Evolutionary conservation across 495 filamentous ascomycete species (phyloP).

Genomic region (Aspergillus campestris): DNA sequence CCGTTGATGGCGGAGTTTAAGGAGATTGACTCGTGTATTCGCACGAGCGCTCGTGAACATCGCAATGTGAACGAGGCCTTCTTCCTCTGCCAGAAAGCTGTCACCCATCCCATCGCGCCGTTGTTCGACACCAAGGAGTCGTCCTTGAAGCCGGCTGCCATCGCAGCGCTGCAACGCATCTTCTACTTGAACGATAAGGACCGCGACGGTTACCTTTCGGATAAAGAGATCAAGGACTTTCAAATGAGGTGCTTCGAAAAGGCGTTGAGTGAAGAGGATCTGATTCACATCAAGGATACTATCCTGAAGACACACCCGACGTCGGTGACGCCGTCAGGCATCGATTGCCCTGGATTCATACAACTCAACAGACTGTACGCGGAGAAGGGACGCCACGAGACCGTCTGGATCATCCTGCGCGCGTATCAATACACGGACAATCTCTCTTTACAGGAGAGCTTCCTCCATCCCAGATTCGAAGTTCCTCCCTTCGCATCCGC

Average conservation of each 20-base stretch:
- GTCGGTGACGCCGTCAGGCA: conserved; percentile 61
- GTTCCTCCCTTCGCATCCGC: conserved; percentile 86
- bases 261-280: conserved; percentile 64
- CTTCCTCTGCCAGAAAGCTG: conserved; percentile 96
- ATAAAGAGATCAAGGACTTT: conserved; percentile 83
- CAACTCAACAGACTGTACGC: conserved; percentile 90
- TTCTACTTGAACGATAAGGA: conserved; percentile 97
- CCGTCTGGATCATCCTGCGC: conserved; percentile 92
- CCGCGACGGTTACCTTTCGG: conserved; percentile 88
- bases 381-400: conserved; percentile 96
- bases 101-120: conserved; percentile 93
- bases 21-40: conserved; percentile 95
- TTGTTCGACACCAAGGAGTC: conserved; percentile 93
- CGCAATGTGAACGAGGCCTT: conserved; percentile 96
- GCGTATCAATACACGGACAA: conserved; percentile 96
- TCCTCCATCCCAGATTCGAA: conserved; percentile 90
- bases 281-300: conserved; percentile 79
- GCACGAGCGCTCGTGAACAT: conserved; percentile 88
- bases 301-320: conserved; percentile 59
- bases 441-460: conserved; percentile 77
- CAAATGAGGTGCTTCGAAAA: conserved; percentile 89
- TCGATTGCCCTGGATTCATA: conserved; percentile 75
- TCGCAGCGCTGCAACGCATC: conserved; percentile 75
- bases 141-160: conserved; percentile 76
- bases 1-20: conserved; percentile 98